Percentiles rank a stretch among this genome's conserved stretches.
phyloP scores from a whole-genome alignment of 768 basidiomycete genomes.

The Lanmaoa pseudosensibilis region DNA sequence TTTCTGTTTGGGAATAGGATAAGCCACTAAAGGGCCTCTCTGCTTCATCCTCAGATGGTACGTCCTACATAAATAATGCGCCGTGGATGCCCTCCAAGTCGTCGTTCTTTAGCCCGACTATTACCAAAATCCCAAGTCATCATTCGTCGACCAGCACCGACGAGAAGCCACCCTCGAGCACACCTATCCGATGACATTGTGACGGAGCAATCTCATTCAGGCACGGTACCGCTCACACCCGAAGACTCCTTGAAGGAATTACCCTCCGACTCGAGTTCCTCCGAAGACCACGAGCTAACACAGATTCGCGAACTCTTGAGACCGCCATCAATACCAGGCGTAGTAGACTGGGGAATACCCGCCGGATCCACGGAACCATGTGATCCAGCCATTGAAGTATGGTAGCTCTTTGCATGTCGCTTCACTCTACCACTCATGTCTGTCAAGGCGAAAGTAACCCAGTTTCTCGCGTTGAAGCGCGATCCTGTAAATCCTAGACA shows the following conservation, averaged over 20 bases:
- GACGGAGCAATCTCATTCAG: slow-evolving; percentile 13
- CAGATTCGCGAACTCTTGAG: slow-evolving; percentile 55
- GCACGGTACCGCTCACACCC: slow-evolving; percentile 5
- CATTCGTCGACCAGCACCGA: slow-evolving; percentile 51
- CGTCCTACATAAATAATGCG: slow-evolving; percentile 1
- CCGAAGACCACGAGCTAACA: slow-evolving; percentile 47
- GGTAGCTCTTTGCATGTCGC: slow-evolving; percentile 5
- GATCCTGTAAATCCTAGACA: slow-evolving; percentile 68
- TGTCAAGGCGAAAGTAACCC: slow-evolving; percentile 70
- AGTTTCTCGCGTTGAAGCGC: slow-evolving; percentile 74
- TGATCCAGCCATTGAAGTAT: slow-evolving; percentile 63
- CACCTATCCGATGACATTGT: slow-evolving; percentile 50
- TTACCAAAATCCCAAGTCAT: slow-evolving; percentile 56
- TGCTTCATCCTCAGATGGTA: slow-evolving; percentile 32
- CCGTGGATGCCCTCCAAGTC: not conserved
- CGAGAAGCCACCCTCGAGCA: slow-evolving; percentile 49
- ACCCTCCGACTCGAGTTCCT: slow-evolving; percentile 17
- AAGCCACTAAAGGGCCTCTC: slow-evolving; percentile 42
- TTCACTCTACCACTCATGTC: not conserved
- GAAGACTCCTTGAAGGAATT: slow-evolving; percentile 17
- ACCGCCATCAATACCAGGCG: slow-evolving; percentile 63
- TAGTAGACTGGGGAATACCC: slow-evolving; percentile 79
- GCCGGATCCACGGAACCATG: slow-evolving; percentile 51
- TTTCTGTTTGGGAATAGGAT: slow-evolving; percentile 67
- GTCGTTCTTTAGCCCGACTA: slow-evolving; percentile 36